Percentiles rank a stretch among this genome's conserved stretches.
Conservation (phyloP, 2,329 filamentous ascomycete genomes). For the Ceratocystis huliohia region DNA sequence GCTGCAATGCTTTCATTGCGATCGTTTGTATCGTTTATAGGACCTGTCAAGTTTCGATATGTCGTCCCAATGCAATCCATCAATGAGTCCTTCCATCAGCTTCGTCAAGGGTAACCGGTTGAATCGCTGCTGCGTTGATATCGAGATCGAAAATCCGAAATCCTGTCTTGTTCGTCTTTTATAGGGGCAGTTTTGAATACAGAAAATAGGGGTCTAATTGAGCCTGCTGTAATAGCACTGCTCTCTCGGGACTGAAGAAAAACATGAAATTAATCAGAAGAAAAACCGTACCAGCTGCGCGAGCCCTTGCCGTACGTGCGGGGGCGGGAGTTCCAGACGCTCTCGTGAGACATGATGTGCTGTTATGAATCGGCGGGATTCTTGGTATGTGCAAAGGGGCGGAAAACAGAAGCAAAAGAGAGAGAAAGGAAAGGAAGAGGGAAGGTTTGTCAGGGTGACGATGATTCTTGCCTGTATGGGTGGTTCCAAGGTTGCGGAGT, state of each 20-base stretch:
- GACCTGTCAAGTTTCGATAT: no score
- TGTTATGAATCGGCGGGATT: conserved; percentile 26
- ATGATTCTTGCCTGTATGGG: conserved; percentile 4
- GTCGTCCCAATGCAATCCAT: no score
- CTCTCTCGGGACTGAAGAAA: not conserved
- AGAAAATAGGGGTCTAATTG: no score
- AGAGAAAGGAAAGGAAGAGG: conserved; percentile 21
- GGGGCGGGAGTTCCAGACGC: conserved; percentile 98
- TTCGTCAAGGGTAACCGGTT: no score
- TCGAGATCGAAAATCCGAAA: no score
- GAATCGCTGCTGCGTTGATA: no score
- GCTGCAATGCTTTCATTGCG: no score
- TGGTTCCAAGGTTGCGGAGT: not conserved
- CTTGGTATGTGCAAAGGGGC: conserved; percentile 21
- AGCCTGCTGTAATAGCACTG: no score
- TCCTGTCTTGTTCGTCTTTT: no score
- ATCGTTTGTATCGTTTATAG: no score
- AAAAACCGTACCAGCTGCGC: conserved; percentile 65
- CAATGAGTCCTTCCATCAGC: no score
- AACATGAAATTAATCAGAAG: not conserved
- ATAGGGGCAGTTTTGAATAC: no score
- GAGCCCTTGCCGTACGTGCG: conserved; percentile 95
- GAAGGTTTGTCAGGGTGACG: conserved; percentile 15
- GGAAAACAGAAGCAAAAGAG: conserved; percentile 18
- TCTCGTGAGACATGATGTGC: conserved; percentile 62